A percentile compares a stretch with the other conserved stretches of the same genome.
phyloP scores from a whole-genome alignment of 805 yeast species.

The Yamadazyma olivae region DNA sequence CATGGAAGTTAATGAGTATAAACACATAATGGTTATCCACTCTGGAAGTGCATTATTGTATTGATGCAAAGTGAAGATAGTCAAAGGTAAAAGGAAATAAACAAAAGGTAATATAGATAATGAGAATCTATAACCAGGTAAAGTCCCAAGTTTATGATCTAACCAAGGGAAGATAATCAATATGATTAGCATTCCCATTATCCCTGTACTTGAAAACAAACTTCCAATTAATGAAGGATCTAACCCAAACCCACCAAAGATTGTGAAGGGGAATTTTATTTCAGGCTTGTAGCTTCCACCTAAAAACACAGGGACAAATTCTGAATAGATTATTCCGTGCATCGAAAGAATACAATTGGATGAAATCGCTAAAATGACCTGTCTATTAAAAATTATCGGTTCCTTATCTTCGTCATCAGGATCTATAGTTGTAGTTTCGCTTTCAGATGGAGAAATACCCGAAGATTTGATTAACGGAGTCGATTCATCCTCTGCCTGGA shows the following conservation, averaged over 20 bases:
- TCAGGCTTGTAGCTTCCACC: slow-evolving; percentile 18
- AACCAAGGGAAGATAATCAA: slow-evolving; percentile 37
- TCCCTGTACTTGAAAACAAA: slow-evolving; percentile 32
- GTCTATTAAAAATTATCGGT: slow-evolving; percentile 11
- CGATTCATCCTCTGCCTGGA: background rate
- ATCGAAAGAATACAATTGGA: slow-evolving; percentile 32
- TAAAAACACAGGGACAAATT: slow-evolving; percentile 34
- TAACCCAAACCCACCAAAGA: slow-evolving; percentile 34
- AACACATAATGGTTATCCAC: slow-evolving; percentile 25
- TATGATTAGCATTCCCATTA: slow-evolving; percentile 38
- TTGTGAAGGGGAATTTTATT: slow-evolving; percentile 28
- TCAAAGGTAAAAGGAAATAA: slow-evolving; percentile 27
- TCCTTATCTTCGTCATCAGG: background rate
- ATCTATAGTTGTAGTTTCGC: background rate
- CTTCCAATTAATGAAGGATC: slow-evolving; percentile 27
- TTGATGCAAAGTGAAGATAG: slow-evolving; percentile 28
- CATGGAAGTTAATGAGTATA: slow-evolving; percentile 30
- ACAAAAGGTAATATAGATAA: slow-evolving; percentile 30
- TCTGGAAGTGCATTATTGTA: slow-evolving; percentile 23
- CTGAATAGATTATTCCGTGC: slow-evolving; percentile 29
- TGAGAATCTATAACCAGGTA: slow-evolving; percentile 23
- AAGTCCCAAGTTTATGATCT: slow-evolving; percentile 21
- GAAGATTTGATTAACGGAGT: slow-evolving; percentile 2
- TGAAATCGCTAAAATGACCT: slow-evolving; percentile 26
- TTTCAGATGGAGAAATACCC: background rate